Base-by-base conservation (phyloP, 1,284 basidiomycete species). In the Xerocomus cyaneibrunnescens region DNA sequence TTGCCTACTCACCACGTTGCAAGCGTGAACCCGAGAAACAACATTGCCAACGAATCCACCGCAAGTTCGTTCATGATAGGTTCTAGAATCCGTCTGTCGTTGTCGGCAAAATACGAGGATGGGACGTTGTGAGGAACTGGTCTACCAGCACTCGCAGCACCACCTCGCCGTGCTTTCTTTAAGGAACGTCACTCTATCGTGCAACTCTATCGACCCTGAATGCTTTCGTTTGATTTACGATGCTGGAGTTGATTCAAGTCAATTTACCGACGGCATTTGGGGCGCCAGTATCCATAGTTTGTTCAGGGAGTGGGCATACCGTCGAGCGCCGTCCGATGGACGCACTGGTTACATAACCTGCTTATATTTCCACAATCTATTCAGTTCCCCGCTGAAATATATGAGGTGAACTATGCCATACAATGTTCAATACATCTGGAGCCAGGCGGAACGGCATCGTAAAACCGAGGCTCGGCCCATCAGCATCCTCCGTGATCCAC, bases 11-110 rank as follows among this genome's bases (percentile, higher is more conserved):
- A 57, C 57, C 54, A 62, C 3, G 54, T 58, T 14, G 54, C 49
- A 2, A 62, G 13, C 14, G 49, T 45, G 17, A 42, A 60, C 21
- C 43, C 54, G 21, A 59, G 39, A 22, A 60, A 43, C 28, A 45
- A 5, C 57, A 57, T 45, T 2, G 47, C 60, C 49, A 57, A 25
- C 12, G 45, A 55, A 37, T 45, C 5, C 28, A 1, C 27, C 7
- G 41, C 40, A 0, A n/a, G 8, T 9, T 39, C 12, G 13, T 41
- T 19, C 43, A 53, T 48, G 21, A 32, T 3, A 21, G 16, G 28
- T 7, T 17, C 25, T 25, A 10, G 7, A 38, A 23, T 14, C 7
- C 4, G 21, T 3, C 36, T 16, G 27, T 0, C 3, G 22, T n/a
- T 5, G 31, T 32, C 9, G n/a, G 21, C 10, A 27, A 27, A 17